Base-by-base conservation (phyloP, 805 yeast genomes). In the Kuraishia ogatae region DNA sequence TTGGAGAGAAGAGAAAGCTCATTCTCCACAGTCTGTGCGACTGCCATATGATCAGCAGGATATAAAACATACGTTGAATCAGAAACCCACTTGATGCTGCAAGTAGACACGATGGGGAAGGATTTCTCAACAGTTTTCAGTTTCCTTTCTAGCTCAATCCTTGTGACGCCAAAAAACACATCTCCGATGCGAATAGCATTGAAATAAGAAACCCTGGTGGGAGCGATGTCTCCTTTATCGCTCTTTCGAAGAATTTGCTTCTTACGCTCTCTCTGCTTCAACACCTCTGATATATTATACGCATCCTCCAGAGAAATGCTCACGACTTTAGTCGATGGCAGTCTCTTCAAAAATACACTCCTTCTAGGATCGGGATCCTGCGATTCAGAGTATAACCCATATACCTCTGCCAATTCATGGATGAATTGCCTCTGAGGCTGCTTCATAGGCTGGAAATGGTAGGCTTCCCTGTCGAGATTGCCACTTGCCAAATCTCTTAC, bases 281-380 rank as follows among this genome's bases (percentile, higher is more conserved):
- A 60, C 51, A 67, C 67, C 50, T 71, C 70, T n/a, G 68, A 60
- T 4, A 68, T 61, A 4, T 65, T 61, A 22, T 76, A 62, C 0
- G 80, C 79, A 53, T 79, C 79, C 28, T 70, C 70, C n/a, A 86
- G 67, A 1, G 77, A 71, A 49, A 76, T 61, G 11, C 64, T 61
- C 0, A 90, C 89, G 1, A 71, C 55, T 10, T 58, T 62, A 0
- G 73, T 64, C 1, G 55, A 59, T 13, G 61, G 56, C 6, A 66
- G 63, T 50, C 74, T 66, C 52, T 73, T 69, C n/a, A 90, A 75
- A 59, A 80, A 83, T 0, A 90, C 93, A 11, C 86, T 80, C 57
- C 96, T 69, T 53, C 81, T 75, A 0, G 97, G 97, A 60, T 89
- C 97, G 2, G 80, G 81, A 66, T 89, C 97, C 58, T 88, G 94